Percentiles rank a stretch among this genome's conserved stretches.
Conservation (phyloP, 805 yeast species). For the Candida tibetensis region DNA sequence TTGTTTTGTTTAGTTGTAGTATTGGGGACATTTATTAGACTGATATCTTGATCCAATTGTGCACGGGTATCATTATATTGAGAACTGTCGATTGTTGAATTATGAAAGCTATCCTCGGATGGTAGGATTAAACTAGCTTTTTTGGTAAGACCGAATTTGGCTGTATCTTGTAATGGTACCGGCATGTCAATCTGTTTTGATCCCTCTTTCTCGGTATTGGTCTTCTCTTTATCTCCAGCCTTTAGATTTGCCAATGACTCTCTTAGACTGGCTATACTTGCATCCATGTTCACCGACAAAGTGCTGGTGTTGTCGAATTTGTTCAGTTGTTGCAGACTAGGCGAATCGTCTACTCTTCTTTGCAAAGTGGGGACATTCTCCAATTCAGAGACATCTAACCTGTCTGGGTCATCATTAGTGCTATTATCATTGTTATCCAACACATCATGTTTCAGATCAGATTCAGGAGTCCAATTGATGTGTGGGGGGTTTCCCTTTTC, state of each 20-base stretch:
- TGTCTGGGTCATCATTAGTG: too few species aligned
- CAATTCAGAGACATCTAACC: too few species aligned
- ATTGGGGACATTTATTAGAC: constrained; percentile 11
- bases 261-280: constrained; percentile 13
- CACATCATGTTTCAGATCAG: background rate
- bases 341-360: background rate
- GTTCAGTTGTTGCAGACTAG: background rate
- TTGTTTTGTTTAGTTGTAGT: constrained; percentile 6
- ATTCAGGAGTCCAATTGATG: background rate
- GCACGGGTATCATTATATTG: constrained; percentile 21
- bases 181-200: background rate
- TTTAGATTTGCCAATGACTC: constrained; percentile 10
- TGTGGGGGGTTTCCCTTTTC: background rate
- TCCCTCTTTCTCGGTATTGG: background rate
- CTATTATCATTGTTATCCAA: background rate
- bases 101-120: constrained; percentile 7
- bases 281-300: constrained; percentile 10
- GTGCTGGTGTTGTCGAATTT: constrained; percentile 1
- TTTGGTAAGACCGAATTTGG: background rate
- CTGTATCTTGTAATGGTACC: background rate
- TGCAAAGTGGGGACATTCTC: background rate
- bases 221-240: background rate
- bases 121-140: background rate
- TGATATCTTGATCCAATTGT: constrained; percentile 21
- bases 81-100: constrained; percentile 12